phyloP scores from a whole-genome alignment of 768 basidiomycete species.

The Leucosporidium yakuticum region DNA sequence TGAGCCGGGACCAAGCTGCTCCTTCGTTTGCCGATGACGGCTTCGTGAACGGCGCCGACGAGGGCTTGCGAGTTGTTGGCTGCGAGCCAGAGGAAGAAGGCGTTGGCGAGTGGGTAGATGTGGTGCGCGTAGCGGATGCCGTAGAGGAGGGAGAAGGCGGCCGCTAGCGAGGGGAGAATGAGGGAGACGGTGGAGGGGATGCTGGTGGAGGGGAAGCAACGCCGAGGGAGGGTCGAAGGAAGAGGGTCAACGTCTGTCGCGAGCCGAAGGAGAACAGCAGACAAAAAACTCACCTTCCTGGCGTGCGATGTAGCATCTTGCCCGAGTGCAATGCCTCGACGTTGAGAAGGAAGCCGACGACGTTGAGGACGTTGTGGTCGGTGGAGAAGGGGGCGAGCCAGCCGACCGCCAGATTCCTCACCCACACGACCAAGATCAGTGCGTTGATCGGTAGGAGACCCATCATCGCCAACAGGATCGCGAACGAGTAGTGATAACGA shows the following conservation, averaged over 20 bases:
- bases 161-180: conserved; percentile 42
- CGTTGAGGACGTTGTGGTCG: conserved; percentile 53
- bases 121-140: conserved; percentile 63
- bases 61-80: conserved; percentile 8
- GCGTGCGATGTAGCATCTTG: conserved; percentile 8
- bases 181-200: background rate
- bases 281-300: background rate
- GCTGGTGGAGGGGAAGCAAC: background rate
- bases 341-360: conserved; percentile 37
- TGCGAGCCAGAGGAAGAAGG: conserved; percentile 44
- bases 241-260: background rate
- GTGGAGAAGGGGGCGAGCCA: conserved; percentile 71
- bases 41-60: conserved; percentile 1
- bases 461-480: conserved; percentile 65
- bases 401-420: conserved; percentile 72
- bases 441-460: conserved; percentile 66
- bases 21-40: background rate
- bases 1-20: background rate
- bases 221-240: background rate
- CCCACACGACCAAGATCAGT: conserved; percentile 79
- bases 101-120: conserved; percentile 59
- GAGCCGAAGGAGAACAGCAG: background rate
- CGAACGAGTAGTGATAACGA: conserved; percentile 25
- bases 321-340: conserved; percentile 34
- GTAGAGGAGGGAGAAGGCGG: conserved; percentile 55